These are phyloP conservation scores for Cruciata laevipes DNA, from an alignment of 257 asterid species.

Conservation along the genomic window DNA sequence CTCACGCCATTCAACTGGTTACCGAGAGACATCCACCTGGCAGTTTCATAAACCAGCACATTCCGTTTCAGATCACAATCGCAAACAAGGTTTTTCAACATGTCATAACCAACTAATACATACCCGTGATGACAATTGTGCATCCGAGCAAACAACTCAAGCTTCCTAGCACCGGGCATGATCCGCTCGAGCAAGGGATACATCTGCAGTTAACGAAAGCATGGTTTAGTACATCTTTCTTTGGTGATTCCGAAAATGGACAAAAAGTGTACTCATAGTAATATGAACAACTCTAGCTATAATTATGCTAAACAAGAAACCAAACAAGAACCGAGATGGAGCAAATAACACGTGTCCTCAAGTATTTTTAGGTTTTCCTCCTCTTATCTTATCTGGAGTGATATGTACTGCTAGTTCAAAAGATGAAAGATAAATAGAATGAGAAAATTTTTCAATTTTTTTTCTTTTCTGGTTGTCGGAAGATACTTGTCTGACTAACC, in stretches of 20 bases:
- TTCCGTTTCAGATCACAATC: neutral
- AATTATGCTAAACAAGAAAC: neutral
- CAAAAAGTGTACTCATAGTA: neutral
- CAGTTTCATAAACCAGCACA: neutral
- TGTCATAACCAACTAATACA: constrained; percentile 23
- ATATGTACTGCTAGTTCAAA: neutral
- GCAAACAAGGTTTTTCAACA: neutral
- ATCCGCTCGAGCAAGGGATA: constrained; percentile 90
- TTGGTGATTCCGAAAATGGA: neutral
- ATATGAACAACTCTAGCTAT: neutral
- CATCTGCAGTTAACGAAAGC: constrained; percentile 45
- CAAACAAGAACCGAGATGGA: neutral
- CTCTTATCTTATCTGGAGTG: neutral
- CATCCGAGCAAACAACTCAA: constrained; percentile 96
- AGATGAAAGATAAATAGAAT: neutral
- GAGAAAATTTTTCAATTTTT: neutral
- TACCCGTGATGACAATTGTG: constrained; percentile 94
- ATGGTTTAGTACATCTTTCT: neutral
- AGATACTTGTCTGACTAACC: constrained; percentile 38
- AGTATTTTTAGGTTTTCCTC: neutral
- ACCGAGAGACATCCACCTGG: constrained; percentile 94
- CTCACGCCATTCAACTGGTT: constrained; percentile 89
- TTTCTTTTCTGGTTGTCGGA: neutral
- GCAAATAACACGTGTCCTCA: neutral
- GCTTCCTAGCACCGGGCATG: constrained; percentile 93